Conservation (phyloP, 345 rosid species). For the Mangifera indica region DNA sequence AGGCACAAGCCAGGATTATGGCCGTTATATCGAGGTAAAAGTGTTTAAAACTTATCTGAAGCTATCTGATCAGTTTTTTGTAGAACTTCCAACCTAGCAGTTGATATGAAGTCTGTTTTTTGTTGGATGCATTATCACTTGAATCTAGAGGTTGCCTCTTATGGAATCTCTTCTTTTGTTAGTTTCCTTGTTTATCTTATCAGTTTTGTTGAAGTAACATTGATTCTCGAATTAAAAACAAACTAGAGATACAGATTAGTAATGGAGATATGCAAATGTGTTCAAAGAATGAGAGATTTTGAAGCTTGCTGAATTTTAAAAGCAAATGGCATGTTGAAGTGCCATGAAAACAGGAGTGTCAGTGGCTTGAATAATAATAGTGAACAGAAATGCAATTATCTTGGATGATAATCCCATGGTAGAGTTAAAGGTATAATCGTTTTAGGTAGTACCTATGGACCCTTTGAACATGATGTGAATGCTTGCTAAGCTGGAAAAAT, state of each 20-base stretch:
- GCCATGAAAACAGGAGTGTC: neutral
- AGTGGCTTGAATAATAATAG: neutral
- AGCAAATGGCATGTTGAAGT: neutral
- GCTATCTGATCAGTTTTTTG: neutral
- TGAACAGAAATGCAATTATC: neutral
- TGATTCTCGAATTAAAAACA: neutral
- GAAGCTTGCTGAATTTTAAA: neutral
- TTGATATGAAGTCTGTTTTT: slow-evolving; percentile 9
- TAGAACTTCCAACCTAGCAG: neutral
- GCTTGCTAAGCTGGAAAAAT: neutral
- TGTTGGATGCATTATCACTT: neutral
- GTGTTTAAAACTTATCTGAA: neutral
- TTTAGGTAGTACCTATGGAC: neutral
- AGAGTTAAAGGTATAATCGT: neutral
- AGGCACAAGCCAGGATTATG: slow-evolving; percentile 80
- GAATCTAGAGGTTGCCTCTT: neutral
- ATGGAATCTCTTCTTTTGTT: neutral
- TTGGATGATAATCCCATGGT: neutral
- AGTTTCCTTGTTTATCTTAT: neutral
- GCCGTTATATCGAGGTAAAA: slow-evolving; percentile 97
- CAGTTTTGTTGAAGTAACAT: neutral
- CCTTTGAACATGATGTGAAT: neutral
- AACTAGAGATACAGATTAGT: neutral
- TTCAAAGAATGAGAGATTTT: neutral
- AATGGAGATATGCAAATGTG: neutral